Evolutionary conservation across 140 eudicot species (phyloP).

Genomic region (Oenanthe javanica): DNA sequence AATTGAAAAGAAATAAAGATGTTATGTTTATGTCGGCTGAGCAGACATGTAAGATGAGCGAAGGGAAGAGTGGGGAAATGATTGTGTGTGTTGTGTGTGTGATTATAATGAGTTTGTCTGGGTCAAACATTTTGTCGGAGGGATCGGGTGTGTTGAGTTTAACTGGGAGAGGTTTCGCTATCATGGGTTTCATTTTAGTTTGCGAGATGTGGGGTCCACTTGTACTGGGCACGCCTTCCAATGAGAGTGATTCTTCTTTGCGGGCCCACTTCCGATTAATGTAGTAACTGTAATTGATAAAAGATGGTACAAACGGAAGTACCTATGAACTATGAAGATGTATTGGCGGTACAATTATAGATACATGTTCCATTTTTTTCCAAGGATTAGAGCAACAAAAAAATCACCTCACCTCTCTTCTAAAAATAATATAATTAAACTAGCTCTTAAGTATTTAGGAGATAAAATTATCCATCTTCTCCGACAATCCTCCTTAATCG

Average conservation of each 20-base stretch:
- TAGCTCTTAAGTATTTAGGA: too few species aligned
- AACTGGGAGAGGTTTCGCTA: background rate
- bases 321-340: too few species aligned
- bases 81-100: background rate
- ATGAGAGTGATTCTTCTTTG: background rate
- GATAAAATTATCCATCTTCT: too few species aligned
- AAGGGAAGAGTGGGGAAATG: background rate
- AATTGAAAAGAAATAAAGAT: background rate
- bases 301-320: too few species aligned
- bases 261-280: too few species aligned
- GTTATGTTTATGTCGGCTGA: slow-evolving; percentile 17
- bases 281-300: too few species aligned
- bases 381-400: too few species aligned
- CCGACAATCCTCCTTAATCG: too few species aligned
- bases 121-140: slow-evolving; percentile 26
- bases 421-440: too few species aligned
- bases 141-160: slow-evolving; percentile 2
- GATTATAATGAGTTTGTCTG: background rate
- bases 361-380: too few species aligned
- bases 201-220: background rate
- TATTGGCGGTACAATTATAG: too few species aligned
- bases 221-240: background rate
- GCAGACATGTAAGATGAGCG: slow-evolving; percentile 22
- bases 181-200: background rate
- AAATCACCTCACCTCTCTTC: too few species aligned